Percentiles rank a stretch among this genome's conserved stretches.
Conservation (phyloP, 768 basidiomycete species). For the Xanthoconium stramineum region DNA sequence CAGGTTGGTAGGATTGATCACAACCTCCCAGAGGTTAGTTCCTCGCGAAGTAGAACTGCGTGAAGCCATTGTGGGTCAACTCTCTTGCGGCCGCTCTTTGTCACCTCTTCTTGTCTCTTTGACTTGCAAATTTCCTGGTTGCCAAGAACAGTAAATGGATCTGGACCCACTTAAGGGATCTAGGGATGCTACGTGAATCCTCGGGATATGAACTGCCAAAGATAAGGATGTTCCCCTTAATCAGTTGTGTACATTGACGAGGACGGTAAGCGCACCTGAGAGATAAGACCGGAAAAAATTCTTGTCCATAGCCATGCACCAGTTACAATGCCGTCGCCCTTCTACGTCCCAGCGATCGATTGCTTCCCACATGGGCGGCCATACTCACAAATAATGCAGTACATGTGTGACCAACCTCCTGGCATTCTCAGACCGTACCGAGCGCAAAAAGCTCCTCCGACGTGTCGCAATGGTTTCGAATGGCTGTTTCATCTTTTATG, state of each 20-base stretch:
- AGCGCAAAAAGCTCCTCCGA: background rate
- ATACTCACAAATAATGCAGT: background rate
- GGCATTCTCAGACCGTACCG: background rate
- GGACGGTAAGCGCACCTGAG: background rate
- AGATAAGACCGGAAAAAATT: background rate
- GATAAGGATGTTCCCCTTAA: constrained; percentile 39
- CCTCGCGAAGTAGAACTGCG: background rate
- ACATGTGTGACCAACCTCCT: background rate
- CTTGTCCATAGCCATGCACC: background rate
- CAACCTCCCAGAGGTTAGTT: constrained; percentile 9
- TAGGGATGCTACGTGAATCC: background rate
- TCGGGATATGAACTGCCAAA: background rate
- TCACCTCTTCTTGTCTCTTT: background rate
- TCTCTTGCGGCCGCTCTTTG: background rate
- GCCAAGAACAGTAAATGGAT: background rate
- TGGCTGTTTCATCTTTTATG: background rate
- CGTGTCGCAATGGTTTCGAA: background rate
- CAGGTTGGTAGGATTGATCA: constrained; percentile 3
- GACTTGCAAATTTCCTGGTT: background rate
- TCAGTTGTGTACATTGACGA: background rate
- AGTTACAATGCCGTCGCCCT: too few relatives aligned
- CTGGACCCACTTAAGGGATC: background rate
- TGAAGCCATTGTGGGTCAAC: constrained; percentile 4
- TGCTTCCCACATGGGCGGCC: background rate
- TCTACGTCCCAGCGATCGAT: background rate